These are phyloP conservation scores for Hyphodiscus hymeniophilus DNA, from an alignment of 495 filamentous ascomycete genomes.

Conservation along the genomic window DNA sequence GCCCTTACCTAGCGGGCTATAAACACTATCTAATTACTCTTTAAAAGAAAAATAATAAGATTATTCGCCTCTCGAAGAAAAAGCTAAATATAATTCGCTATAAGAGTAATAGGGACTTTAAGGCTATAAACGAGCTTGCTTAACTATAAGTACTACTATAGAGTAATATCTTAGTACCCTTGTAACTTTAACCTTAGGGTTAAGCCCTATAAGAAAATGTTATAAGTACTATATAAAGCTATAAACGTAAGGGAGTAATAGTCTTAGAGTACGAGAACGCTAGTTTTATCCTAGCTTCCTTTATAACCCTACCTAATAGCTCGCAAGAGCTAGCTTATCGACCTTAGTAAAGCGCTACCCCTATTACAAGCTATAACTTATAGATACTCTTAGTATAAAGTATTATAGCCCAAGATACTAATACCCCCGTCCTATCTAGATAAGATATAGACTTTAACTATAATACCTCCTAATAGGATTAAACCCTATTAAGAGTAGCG, in stretches of 20 bases:
- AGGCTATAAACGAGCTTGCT: not conserved
- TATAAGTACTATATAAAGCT: not conserved
- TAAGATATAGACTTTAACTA: not conserved
- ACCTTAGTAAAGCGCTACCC: not conserved
- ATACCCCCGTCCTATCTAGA: not conserved
- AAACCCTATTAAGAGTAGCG: not conserved
- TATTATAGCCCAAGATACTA: not conserved
- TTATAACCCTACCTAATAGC: not conserved
- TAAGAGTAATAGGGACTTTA: not conserved
- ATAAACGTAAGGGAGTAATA: not conserved
- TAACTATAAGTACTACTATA: not conserved
- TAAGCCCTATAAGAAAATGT: not conserved
- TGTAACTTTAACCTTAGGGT: not conserved
- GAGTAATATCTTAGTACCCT: not conserved
- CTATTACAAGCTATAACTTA: not conserved
- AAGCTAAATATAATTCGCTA: not conserved
- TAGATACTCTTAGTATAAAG: not conserved
- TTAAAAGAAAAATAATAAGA: not conserved
- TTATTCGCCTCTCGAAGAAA: not conserved
- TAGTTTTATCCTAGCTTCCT: not conserved
- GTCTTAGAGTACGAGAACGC: not conserved
- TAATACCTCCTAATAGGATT: not conserved
- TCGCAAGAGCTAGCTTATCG: not conserved
- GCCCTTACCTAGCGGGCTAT: not conserved
- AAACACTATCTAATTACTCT: not conserved